These are phyloP conservation scores for Claviceps maximensis DNA, from an alignment of 2,329 filamentous ascomycete genomes.

Conservation along the genomic window DNA sequence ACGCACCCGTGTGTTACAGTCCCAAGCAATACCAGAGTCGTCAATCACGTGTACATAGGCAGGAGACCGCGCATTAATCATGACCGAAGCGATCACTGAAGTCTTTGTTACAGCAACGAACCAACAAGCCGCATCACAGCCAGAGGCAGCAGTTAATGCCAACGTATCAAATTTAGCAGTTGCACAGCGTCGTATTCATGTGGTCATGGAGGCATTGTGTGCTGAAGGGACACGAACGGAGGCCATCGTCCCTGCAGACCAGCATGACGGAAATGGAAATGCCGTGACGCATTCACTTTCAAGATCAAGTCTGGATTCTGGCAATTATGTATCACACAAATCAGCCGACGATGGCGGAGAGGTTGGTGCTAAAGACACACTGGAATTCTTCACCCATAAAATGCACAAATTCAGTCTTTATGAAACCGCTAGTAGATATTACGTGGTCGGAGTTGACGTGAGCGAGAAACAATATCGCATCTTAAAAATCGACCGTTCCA, in stretches of 20 bases:
- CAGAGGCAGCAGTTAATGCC: neutral
- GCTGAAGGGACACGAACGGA: neutral
- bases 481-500: conserved; percentile 85
- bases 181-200: neutral
- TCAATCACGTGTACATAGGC: neutral
- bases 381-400: conserved; percentile 34
- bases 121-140: neutral
- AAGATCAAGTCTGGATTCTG: conserved; percentile 34
- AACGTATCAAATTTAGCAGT: neutral
- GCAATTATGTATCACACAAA: conserved; percentile 13
- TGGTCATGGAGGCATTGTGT: neutral
- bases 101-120: neutral
- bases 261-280: neutral
- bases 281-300: neutral
- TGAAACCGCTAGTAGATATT: conserved; percentile 86
- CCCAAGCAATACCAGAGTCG: neutral
- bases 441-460: conserved; percentile 85
- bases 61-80: neutral
- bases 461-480: conserved; percentile 82
- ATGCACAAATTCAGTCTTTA: conserved; percentile 99
- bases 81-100: neutral
- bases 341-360: conserved; percentile 5
- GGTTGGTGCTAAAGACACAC: conserved; percentile 19
- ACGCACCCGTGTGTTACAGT: neutral
- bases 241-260: neutral